Conservation (phyloP, 176 grass and related monocot genomes). For the Aegilops umbellulata region DNA sequence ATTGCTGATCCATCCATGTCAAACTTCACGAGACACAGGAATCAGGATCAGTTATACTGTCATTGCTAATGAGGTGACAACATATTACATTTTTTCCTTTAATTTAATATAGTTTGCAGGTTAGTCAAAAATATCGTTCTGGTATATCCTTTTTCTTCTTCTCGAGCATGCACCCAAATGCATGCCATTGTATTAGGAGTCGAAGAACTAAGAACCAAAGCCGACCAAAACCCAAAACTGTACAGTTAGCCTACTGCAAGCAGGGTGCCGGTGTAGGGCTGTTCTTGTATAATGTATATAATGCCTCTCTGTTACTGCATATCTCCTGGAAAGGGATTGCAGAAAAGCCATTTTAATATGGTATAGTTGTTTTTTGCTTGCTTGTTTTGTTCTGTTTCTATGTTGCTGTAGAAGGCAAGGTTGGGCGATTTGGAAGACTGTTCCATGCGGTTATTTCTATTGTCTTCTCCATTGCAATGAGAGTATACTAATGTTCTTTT, state of each 20-base stretch:
- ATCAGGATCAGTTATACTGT: not conserved
- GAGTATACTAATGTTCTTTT: slow-evolving; percentile 19
- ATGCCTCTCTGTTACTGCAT: not conserved
- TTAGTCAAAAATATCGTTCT: not conserved
- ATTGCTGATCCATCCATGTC: not conserved
- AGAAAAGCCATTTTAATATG: not conserved
- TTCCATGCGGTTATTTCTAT: not conserved
- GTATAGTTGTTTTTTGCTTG: not conserved
- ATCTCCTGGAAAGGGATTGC: not conserved
- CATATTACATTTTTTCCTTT: not conserved
- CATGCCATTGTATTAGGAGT: not conserved
- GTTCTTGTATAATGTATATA: not conserved
- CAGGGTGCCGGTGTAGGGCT: no score
- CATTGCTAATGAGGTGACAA: not conserved
- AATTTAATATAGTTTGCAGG: not conserved
- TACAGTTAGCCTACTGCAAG: not conserved
- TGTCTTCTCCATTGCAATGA: not conserved
- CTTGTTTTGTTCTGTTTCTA: not conserved
- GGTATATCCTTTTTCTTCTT: not conserved
- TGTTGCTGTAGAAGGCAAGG: not conserved
- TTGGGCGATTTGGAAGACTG: not conserved
- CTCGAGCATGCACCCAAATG: not conserved
- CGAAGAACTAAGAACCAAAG: not conserved
- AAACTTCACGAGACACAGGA: not conserved
- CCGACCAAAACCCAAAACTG: not conserved